Percentiles rank a stretch among this genome's conserved stretches.
Evolutionary conservation across 805 yeast species (phyloP).

Genomic region (Yarrowia sp.): DNA sequence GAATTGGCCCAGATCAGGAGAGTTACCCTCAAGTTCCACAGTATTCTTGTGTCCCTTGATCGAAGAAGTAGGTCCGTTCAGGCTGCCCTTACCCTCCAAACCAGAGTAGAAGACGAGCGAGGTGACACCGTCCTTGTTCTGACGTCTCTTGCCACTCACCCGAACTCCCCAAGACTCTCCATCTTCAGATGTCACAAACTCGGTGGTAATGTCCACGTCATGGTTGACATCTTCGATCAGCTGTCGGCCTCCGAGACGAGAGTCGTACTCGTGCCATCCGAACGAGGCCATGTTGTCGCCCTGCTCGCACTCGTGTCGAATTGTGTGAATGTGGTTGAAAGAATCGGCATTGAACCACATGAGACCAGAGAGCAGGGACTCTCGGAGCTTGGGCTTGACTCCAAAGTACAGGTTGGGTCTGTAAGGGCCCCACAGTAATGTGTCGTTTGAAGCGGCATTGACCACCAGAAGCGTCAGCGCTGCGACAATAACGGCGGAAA

Average conservation of each 20-base stretch:
- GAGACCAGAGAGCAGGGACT: conserved; percentile 75
- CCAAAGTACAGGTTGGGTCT: conserved; percentile 88
- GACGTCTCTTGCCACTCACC: conserved; percentile 59
- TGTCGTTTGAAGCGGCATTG: conserved; percentile 52
- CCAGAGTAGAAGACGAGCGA: conserved; percentile 82
- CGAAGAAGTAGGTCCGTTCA: conserved; percentile 43
- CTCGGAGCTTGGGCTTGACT: conserved; percentile 79
- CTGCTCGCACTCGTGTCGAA: conserved; percentile 80
- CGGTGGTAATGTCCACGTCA: conserved; percentile 67
- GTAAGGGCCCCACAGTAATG: conserved; percentile 91
- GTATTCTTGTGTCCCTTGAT: conserved; percentile 44
- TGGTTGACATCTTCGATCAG: conserved; percentile 70
- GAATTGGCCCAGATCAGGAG: conserved; percentile 74
- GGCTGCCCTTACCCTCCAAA: conserved; percentile 64
- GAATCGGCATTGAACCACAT: conserved; percentile 84
- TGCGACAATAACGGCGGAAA: conserved; percentile 4
- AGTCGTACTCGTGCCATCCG: conserved; percentile 89
- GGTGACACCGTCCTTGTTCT: conserved; percentile 55
- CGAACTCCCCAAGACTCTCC: conserved; percentile 80
- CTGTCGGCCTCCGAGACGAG: conserved; percentile 86
- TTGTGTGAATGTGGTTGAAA: conserved; percentile 58
- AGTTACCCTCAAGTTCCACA: conserved; percentile 57
- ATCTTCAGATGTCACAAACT: conserved; percentile 78
- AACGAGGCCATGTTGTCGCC: conserved; percentile 72
- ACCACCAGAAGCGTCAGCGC: conserved; percentile 36